A percentile compares a stretch with the other conserved stretches of the same genome.
Evolutionary conservation across 2,329 filamentous ascomycete genomes (phyloP).

Genomic region (Sporothrix globosa): DNA sequence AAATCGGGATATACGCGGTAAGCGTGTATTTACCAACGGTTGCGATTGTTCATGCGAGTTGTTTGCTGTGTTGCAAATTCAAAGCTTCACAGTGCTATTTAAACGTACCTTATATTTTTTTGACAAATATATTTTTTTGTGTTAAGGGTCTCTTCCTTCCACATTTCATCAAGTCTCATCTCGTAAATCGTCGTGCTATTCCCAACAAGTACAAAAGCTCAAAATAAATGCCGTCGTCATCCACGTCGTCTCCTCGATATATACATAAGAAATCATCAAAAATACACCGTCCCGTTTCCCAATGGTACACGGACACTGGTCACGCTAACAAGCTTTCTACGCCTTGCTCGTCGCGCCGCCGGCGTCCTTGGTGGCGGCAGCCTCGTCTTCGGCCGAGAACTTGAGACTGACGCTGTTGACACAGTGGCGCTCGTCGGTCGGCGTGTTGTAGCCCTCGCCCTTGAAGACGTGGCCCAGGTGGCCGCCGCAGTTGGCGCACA

Average conservation of each 20-base stretch:
- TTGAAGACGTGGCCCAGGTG: slow-evolving; percentile 92
- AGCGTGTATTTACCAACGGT: not conserved
- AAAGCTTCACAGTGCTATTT: not conserved
- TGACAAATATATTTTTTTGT: no score
- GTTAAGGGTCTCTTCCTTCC: no score
- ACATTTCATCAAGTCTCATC: not conserved
- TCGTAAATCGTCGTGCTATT: not conserved
- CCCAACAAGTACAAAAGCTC: not conserved
- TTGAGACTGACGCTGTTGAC: slow-evolving; percentile 92
- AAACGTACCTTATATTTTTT: no score
- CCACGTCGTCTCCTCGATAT: slow-evolving; percentile 4
- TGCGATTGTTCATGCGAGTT: not conserved
- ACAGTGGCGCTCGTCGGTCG: slow-evolving; percentile 95
- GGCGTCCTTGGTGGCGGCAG: slow-evolving; percentile 19
- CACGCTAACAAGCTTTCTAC: not conserved
- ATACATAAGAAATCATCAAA: not conserved
- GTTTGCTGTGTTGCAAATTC: not conserved
- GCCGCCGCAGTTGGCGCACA: slow-evolving; percentile 91
- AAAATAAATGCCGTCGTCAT: not conserved
- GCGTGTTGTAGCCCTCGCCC: slow-evolving; percentile 79
- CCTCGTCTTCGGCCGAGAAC: slow-evolving; percentile 67
- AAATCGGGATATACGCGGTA: not conserved
- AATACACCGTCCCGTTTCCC: not conserved
- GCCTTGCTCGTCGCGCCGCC: slow-evolving; percentile 29
- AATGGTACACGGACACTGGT: no score